A percentile compares a stretch with the other conserved stretches of the same genome.
phyloP scores from a whole-genome alignment of 1,284 basidiomycete genomes.

The Ustilago curta region DNA sequence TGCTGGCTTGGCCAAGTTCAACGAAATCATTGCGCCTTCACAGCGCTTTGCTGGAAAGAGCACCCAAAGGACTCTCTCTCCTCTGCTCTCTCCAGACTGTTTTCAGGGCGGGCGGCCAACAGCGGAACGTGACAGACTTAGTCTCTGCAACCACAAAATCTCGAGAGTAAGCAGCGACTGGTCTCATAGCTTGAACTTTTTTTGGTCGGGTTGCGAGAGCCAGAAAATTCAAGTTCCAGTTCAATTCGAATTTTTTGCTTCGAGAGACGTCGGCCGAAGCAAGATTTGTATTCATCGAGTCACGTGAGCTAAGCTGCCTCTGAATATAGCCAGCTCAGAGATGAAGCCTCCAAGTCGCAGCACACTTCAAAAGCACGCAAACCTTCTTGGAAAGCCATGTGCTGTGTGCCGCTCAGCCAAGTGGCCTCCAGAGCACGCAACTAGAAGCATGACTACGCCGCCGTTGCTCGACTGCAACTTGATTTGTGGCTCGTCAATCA shows the following conservation, averaged over 20 bases:
- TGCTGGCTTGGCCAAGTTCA: background rate
- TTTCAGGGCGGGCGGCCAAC: background rate
- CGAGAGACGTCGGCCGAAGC: background rate
- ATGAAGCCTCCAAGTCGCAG: no score
- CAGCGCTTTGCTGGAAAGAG: slow-evolving; percentile 1
- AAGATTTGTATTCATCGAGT: background rate
- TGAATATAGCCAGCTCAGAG: background rate
- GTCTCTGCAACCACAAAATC: slow-evolving; percentile 2
- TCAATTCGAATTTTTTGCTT: background rate
- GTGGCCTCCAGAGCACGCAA: background rate
- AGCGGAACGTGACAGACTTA: background rate
- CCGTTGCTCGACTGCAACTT: background rate
- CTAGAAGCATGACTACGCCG: background rate
- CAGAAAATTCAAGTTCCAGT: no score
- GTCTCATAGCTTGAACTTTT: background rate
- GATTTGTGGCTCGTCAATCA: background rate
- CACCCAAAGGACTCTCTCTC: background rate
- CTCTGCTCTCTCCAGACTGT: background rate
- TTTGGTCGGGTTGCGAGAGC: no score
- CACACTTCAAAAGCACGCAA: background rate
- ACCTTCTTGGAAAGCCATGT: background rate
- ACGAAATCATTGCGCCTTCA: background rate
- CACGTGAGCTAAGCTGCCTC: background rate
- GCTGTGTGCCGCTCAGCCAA: background rate
- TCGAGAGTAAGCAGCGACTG: no score